Base-by-base conservation (phyloP, 23 red algal species). In the Gracilaria vermiculophylla region DNA sequence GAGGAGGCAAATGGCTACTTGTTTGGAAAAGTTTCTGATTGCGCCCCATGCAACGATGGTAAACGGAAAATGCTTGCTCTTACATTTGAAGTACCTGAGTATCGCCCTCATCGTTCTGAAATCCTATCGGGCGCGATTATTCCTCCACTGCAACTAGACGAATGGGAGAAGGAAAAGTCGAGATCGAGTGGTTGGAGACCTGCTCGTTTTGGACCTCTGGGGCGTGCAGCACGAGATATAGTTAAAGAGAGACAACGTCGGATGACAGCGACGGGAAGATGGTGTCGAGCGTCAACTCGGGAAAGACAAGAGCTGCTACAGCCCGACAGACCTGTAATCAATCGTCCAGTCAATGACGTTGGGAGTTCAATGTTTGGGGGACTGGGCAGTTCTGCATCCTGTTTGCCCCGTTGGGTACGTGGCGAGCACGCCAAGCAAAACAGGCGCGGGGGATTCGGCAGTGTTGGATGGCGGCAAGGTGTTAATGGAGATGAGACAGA, bases 191-290 rank as follows among this genome's bases (percentile, higher is more conserved):
- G 87, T 5, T 91, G 87, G 87, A 91, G 74, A 39, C 74, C 62
- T 42, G 75, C 87, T 11, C 48, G 71, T n/a, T 81, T 81, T 91
- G 75, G 87, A 16, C 45, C 74, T 24, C 74, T 91, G 1, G 87
- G 87, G 19, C 73, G 56, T 40, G 87, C 87, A 19, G 87, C 87
- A 44, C 64, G 87, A 11, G 87, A 91, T 13, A 53, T 91, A 1
- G 21, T 70, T 7, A 54, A 27, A 2, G 87, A 72, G 21, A 73
- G 87, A 55, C 40, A 91, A 57, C 74, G 87, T 41, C 73, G 75
- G 20, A 33, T 75, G 25, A 19, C 41, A 3, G 51, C 28, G 15
- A 23, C 33, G 1, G 33, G 75, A 2, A 54, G 87, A 12, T 19
- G 51, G 16, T 72, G 55, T 52, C 61, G 43, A 19, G 64, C 55